These are phyloP conservation scores for Laburnicola sp. DNA, from an alignment of 2,329 filamentous ascomycete genomes.

Conservation along the genomic window DNA sequence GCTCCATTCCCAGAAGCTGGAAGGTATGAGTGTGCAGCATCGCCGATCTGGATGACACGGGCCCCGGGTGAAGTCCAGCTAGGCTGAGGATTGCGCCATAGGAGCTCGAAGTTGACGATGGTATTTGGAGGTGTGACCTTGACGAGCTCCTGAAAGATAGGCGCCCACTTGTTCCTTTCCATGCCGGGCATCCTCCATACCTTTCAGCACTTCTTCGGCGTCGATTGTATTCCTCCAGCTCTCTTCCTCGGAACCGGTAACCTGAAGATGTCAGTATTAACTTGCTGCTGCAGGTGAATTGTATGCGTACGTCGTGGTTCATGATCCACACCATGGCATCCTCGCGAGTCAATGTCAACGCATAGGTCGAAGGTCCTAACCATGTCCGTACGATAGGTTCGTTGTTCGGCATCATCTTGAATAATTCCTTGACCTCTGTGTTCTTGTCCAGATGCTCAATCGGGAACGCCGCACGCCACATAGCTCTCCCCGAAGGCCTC, in stretches of 20 bases:
- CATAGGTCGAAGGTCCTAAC: conserved; percentile 50
- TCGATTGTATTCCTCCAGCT: conserved; percentile 54
- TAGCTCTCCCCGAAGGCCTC: conserved; percentile 43
- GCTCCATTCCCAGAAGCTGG: conserved; percentile 52
- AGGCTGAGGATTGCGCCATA: conserved; percentile 53
- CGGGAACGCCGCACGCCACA: conserved; percentile 49
- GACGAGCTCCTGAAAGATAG: conserved; percentile 52
- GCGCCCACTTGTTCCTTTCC: conserved; percentile 48
- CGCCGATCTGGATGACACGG: conserved; percentile 51
- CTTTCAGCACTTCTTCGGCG: conserved; percentile 49
- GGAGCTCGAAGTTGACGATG: conserved; percentile 54
- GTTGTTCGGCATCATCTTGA: conserved; percentile 48
- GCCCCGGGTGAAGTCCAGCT: conserved; percentile 50
- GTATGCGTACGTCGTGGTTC: conserved; percentile 50
- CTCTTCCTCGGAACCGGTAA: conserved; percentile 50
- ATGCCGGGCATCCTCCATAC: conserved; percentile 51
- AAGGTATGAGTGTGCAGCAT: conserved; percentile 51
- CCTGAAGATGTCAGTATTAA: conserved; percentile 31
- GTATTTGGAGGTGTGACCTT: conserved; percentile 50
- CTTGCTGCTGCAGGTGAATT: not conserved
- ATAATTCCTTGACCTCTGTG: conserved; percentile 52
- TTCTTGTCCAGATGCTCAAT: conserved; percentile 51
- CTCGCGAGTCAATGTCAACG: conserved; percentile 50
- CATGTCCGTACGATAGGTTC: conserved; percentile 53
- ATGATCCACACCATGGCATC: conserved; percentile 57